Conservation (phyloP, 2,329 filamentous ascomycete genomes). For the Colletotrichum liaoningense region DNA sequence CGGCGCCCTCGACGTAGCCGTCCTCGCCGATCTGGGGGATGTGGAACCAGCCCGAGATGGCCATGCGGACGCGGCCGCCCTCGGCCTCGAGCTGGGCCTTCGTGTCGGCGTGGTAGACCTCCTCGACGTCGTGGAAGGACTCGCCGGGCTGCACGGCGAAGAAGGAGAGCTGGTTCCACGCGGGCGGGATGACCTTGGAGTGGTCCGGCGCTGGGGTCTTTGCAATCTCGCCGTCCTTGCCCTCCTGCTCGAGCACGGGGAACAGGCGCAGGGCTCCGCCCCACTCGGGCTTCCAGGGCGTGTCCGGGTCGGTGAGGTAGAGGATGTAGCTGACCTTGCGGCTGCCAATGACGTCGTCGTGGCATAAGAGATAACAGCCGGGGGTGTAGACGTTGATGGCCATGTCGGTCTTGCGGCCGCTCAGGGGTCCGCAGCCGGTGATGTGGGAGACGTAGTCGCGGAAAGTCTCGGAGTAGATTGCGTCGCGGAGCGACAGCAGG, state of each 20-base stretch:
- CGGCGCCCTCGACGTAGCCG: conserved; percentile 87
- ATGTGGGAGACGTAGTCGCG: conserved; percentile 89
- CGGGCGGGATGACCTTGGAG: conserved; percentile 86
- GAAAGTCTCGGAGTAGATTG: conserved; percentile 91
- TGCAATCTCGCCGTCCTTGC: conserved; percentile 78
- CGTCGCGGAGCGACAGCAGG: conserved; percentile 91
- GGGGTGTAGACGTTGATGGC: conserved; percentile 99
- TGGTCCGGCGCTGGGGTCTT: conserved; percentile 84
- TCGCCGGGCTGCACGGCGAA: conserved; percentile 98
- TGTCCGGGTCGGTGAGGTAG: conserved; percentile 93
- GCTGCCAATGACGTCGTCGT: conserved; percentile 99
- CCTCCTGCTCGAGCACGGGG: conserved; percentile 73
- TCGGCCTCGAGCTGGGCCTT: conserved; percentile 73
- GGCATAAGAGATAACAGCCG: conserved; percentile 93
- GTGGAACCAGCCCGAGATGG: conserved; percentile 98
- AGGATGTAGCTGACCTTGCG: conserved; percentile 96
- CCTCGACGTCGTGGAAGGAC: conserved; percentile 98
- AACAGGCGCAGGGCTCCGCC: conserved; percentile 92
- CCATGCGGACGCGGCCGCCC: conserved; percentile 89
- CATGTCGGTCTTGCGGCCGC: conserved; percentile 97
- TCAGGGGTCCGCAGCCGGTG: conserved; percentile 87
- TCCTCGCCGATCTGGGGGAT: conserved; percentile 96
- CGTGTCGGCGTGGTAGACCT: conserved; percentile 82
- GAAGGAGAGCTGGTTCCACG: conserved; percentile 98
- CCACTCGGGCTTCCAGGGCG: conserved; percentile 90